Conservation (phyloP, 805 yeast genomes). For the Suhomyces kilbournensis region DNA sequence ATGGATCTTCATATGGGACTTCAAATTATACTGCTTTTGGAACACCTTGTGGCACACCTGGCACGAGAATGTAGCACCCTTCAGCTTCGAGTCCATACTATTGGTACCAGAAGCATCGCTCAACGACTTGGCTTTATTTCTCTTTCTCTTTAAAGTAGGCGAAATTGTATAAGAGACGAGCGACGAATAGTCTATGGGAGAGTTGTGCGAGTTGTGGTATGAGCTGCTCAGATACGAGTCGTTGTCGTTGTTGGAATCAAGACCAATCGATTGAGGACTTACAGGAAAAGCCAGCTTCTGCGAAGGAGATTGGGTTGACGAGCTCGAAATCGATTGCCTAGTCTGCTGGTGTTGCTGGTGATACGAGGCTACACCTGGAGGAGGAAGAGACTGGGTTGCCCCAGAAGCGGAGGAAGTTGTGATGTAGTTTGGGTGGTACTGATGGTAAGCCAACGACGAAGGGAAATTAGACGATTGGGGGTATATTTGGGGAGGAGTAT, state of each 20-base stretch:
- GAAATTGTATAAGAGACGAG: conserved; percentile 33
- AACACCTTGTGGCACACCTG: conserved; percentile 44
- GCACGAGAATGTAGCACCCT: conserved; percentile 32
- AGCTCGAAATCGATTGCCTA: background rate
- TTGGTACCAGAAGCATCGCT: conserved; percentile 4
- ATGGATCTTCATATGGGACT: conserved; percentile 50
- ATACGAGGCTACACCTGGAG: background rate
- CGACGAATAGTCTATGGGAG: conserved; percentile 31
- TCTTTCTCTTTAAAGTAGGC: conserved; percentile 23
- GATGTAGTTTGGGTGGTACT: conserved; percentile 7
- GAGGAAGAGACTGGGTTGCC: background rate
- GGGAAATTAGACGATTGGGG: conserved; percentile 1
- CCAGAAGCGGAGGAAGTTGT: background rate
- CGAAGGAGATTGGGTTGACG: conserved; percentile 1
- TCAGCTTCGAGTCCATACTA: background rate
- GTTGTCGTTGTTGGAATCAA: background rate
- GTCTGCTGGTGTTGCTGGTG: conserved; percentile 2
- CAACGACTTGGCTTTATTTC: conserved; percentile 9
- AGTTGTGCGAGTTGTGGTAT: background rate
- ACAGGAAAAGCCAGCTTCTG: conserved; percentile 1
- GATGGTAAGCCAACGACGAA: conserved; percentile 1
- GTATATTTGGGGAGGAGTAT: background rate
- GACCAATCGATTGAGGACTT: conserved; percentile 5
- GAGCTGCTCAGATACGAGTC: conserved; percentile 1
- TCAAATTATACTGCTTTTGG: conserved; percentile 48